Conservation (phyloP, 2,329 filamentous ascomycete genomes). For the Fusarium verticillioides region DNA sequence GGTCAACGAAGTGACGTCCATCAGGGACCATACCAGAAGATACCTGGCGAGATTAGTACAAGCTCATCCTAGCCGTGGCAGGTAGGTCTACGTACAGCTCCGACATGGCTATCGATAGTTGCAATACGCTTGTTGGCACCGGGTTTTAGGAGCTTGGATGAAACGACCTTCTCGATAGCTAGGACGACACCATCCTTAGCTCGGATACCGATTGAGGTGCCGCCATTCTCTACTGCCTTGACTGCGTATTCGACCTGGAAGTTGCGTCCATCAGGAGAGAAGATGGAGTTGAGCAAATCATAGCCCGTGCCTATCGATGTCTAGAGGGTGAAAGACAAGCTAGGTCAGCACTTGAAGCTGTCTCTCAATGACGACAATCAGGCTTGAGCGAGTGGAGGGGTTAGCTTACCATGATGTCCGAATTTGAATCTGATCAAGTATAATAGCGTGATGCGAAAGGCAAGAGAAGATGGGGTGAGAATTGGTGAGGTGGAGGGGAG, state of each 20-base stretch:
- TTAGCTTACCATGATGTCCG: constrained; percentile 49
- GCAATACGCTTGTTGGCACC: constrained; percentile 97
- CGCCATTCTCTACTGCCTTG: constrained; percentile 98
- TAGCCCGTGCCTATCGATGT: constrained; percentile 99
- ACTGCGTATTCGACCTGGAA: constrained; percentile 99
- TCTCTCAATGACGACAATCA: constrained; percentile 39
- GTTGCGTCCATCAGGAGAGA: constrained; percentile 98
- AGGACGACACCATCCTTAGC: constrained; percentile 98
- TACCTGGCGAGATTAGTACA: constrained; percentile 61
- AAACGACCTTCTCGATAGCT: constrained; percentile 95
- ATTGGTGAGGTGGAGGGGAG: constrained; percentile 32
- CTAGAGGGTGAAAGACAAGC: constrained; percentile 58
- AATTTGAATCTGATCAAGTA: constrained; percentile 30
- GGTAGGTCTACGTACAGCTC: constrained; percentile 75
- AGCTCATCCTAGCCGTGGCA: neutral
- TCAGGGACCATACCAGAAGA: constrained; percentile 95
- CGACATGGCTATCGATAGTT: constrained; percentile 92
- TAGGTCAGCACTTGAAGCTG: constrained; percentile 43
- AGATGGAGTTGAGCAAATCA: constrained; percentile 99
- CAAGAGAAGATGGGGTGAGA: constrained; percentile 9
- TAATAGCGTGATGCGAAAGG: neutral
- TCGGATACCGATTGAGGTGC: constrained; percentile 94
- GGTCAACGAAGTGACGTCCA: constrained; percentile 92
- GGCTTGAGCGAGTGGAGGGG: constrained; percentile 8
- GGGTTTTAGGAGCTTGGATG: constrained; percentile 93